These are phyloP conservation scores for Penicillium canescens DNA, from an alignment of 495 filamentous ascomycete genomes.

Conservation along the genomic window DNA sequence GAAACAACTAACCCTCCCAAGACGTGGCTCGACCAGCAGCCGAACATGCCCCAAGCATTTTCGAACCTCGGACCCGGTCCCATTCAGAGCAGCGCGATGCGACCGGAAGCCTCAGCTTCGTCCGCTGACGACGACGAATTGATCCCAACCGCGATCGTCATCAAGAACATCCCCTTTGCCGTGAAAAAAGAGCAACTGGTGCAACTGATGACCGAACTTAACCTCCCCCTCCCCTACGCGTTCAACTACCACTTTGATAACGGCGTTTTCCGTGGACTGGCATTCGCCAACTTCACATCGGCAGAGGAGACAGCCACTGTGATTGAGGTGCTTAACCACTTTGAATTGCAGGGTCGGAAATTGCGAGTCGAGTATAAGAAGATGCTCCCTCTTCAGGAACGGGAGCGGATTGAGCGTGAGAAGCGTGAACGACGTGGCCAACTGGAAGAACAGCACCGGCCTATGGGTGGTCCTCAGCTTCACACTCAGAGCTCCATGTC, in stretches of 20 bases:
- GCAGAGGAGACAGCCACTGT: conserved; percentile 88
- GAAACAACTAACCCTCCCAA: conserved; percentile 17
- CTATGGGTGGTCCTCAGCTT: conserved; percentile 60
- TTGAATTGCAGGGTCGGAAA: conserved; percentile 92
- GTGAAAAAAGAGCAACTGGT: conserved; percentile 96
- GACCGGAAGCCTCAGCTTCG: conserved; percentile 47
- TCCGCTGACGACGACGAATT: conserved; percentile 75
- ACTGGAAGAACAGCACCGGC: conserved; percentile 93
- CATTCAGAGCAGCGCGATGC: conserved; percentile 53
- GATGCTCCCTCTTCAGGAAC: conserved; percentile 92
- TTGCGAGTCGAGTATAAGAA: conserved; percentile 98
- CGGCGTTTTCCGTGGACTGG: conserved; percentile 92
- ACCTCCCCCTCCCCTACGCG: conserved; percentile 89
- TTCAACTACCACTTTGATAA: conserved; percentile 99
- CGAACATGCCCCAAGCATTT: conserved; percentile 53
- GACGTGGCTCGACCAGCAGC: conserved; percentile 64
- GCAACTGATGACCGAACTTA: conserved; percentile 86
- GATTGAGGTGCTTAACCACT: conserved; percentile 88
- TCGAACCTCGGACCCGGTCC: conserved; percentile 53
- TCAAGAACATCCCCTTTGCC: conserved; percentile 99
- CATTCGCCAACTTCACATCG: conserved; percentile 98
- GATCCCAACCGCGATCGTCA: conserved; percentile 97
- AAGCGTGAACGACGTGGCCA: conserved; percentile 96
- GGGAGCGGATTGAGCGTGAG: conserved; percentile 94
- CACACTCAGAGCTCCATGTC: conserved; percentile 84